These are phyloP conservation scores for Xenosphaeropsis pyriputrescens DNA, from an alignment of 2,329 filamentous ascomycete species.

Conservation along the genomic window DNA sequence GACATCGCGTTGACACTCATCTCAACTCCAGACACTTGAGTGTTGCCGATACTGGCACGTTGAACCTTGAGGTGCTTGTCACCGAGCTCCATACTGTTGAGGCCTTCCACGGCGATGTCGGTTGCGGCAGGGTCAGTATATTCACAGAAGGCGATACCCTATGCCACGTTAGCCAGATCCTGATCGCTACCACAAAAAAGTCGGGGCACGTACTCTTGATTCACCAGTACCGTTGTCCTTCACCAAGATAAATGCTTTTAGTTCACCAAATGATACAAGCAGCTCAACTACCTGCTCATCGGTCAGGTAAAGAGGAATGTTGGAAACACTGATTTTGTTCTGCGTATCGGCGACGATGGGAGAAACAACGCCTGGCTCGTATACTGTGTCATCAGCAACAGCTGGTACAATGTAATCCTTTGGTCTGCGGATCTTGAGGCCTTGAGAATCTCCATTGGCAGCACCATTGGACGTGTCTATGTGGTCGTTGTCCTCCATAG, in stretches of 20 bases:
- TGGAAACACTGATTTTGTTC: conserved; percentile 88
- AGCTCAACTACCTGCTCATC: conserved; percentile 90
- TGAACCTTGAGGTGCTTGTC: conserved; percentile 74
- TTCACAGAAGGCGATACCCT: conserved; percentile 96
- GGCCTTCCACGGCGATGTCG: conserved; percentile 72
- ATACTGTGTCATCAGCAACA: conserved; percentile 55
- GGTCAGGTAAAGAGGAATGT: conserved; percentile 74
- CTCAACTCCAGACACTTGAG: conserved; percentile 83
- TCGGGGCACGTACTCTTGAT: conserved; percentile 52
- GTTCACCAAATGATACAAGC: conserved; percentile 76
- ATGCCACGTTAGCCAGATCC: conserved; percentile 15
- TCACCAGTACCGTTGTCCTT: conserved; percentile 78
- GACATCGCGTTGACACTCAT: conserved; percentile 98
- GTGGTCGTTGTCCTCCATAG: conserved; percentile 63
- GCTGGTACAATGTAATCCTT: conserved; percentile 96
- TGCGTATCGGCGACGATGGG: conserved; percentile 78
- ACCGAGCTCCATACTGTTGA: conserved; percentile 88
- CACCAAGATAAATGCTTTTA: conserved; percentile 83
- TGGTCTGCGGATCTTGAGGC: conserved; percentile 68
- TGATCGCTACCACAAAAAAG: background rate
- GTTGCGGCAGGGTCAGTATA: conserved; percentile 68
- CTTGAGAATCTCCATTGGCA: conserved; percentile 31
- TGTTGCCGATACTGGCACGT: conserved; percentile 83
- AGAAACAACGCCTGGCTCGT: conserved; percentile 64
- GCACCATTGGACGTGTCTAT: conserved; percentile 37